These are phyloP conservation scores for Lactifluus hygrophoroides DNA, from an alignment of 768 basidiomycete genomes.

Conservation along the genomic window DNA sequence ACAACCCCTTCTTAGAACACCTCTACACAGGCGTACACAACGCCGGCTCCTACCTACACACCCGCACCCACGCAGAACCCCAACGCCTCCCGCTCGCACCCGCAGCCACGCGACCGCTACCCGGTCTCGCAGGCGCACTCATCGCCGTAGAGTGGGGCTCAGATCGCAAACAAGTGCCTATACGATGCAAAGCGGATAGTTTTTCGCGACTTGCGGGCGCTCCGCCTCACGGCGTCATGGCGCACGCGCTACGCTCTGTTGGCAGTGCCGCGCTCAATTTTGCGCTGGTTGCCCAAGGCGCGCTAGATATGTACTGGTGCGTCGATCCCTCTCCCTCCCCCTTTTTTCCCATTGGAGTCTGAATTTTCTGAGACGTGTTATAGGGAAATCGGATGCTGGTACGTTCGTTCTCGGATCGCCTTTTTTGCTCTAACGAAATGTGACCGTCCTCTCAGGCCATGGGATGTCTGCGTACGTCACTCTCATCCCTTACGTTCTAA, in stretches of 20 bases:
- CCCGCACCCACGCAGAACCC: constrained; percentile 24
- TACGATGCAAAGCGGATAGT: constrained; percentile 52
- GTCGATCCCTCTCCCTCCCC: constrained; percentile 20
- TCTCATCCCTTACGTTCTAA: background rate
- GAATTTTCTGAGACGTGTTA: too few species aligned
- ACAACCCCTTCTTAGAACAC: constrained; percentile 81
- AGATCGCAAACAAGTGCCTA: constrained; percentile 48
- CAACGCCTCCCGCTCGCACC: constrained; percentile 57
- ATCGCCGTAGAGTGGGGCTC: constrained; percentile 88
- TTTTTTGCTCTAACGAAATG: background rate
- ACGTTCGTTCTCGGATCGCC: background rate
- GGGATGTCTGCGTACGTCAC: constrained; percentile 70
- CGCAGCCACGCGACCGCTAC: constrained; percentile 40
- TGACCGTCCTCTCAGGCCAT: constrained; percentile 39
- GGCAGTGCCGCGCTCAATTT: constrained; percentile 83
- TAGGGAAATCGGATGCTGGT: constrained; percentile 79
- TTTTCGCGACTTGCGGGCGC: constrained; percentile 74
- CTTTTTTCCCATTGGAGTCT: background rate
- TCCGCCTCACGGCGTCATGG: constrained; percentile 62
- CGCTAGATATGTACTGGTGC: constrained; percentile 81
- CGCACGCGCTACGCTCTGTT: constrained; percentile 71
- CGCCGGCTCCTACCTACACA: constrained; percentile 62
- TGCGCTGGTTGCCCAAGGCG: constrained; percentile 80
- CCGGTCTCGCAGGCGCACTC: constrained; percentile 61
- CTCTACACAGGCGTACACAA: constrained; percentile 76